Base-by-base conservation (phyloP, 352 stramenopile species). In the Globisporangium nagaii region DNA sequence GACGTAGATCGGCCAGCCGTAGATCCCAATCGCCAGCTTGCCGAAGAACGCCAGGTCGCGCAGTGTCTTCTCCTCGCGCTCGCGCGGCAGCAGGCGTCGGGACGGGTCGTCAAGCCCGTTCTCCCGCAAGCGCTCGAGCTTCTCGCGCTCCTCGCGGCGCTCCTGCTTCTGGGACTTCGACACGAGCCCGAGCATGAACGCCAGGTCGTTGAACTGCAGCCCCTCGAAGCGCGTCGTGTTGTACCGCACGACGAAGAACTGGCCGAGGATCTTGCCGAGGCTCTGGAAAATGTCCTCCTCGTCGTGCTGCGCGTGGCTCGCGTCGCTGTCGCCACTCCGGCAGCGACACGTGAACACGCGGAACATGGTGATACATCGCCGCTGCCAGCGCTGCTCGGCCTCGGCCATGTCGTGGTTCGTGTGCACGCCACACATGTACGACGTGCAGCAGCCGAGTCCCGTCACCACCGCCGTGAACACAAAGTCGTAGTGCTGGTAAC, bases 1-100 rank as follows among this genome's bases (percentile, higher is more conserved):
- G 6, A 88, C 61, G 64, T 84, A 88, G 64, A 91, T 73, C 41
- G 73, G 77, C 80, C 80, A 91, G 35, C 81, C 81, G 51, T 91
- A 91, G 62, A 91, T 89, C 13, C 81, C 81, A 47, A 87, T 83
- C 0, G 81, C 75, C 35, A 89, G 62, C 32, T 70, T 70, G 25
- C 74, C 81, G 55, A 88, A 91, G 50, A 78, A 88, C 10, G 72
- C 68, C 47, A 86, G 46, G 50, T 89, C 75, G 0, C 56, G 56
- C 1, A 91, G 65, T 19, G 70, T 68, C 10, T 61, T 60, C 25
- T 78, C 62, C 55, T 91, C 79, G 13, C 73, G 58, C 9, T 69
- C 58, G 1, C 36, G 30, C 0, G 73, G 70, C 37, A 85, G 83
- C 24, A 71, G 66, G 27, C 61, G 32, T 0, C 65, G 55, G 1